Evolutionary conservation across 148 eudicot genomes (phyloP), one percentile per base, ranked within the genome.

Genomic region (Suaeda aralocaspica): DNA sequence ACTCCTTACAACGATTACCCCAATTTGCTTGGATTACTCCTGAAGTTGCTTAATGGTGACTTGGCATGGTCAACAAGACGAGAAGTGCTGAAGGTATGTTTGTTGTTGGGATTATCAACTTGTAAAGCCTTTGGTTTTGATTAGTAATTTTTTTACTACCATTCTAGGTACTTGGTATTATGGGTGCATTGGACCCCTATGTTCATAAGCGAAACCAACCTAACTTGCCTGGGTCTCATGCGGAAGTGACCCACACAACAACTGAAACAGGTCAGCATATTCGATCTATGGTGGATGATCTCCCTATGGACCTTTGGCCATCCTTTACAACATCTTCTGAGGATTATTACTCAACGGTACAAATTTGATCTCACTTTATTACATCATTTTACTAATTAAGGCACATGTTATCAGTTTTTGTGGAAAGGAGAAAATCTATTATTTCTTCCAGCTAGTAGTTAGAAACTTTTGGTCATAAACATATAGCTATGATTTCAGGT

Each of bases 161-260:
- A 3, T 42, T 57, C 24, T 72, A 94, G 99, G 99, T 94, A 76
- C 91, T 94, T 70, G 97, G 99, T 60, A 94, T 94, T 72, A 91
- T 91, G 97, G 99, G 99, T 68, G 99, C 99, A 72, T 79, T 91
- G 69, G 99, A 94, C 79, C 97, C 99, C 59, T 95, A 94, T 80
- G 88, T 74, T 44, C 97, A 94, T 75, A 94, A 94, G 79, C 84
- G 91, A 68, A 94, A 94, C 76, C 99, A 91, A 72, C 87, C 81
- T 51, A 85, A 87, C 75, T 74, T 86, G 78, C 90, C 88, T 34
- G 97, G 98, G 33, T 78, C 88, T 31, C 96, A 84, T 71, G 92
- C 83, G 45, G 99, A 94, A 78, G 86, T 82, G 77, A 84, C 81
- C 63, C 88, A 87, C 70, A 78, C 90, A 63, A 76, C 91, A 28